Base-by-base conservation (phyloP, 2,329 filamentous ascomycete species). In the Sclerotinia glacialis region DNA sequence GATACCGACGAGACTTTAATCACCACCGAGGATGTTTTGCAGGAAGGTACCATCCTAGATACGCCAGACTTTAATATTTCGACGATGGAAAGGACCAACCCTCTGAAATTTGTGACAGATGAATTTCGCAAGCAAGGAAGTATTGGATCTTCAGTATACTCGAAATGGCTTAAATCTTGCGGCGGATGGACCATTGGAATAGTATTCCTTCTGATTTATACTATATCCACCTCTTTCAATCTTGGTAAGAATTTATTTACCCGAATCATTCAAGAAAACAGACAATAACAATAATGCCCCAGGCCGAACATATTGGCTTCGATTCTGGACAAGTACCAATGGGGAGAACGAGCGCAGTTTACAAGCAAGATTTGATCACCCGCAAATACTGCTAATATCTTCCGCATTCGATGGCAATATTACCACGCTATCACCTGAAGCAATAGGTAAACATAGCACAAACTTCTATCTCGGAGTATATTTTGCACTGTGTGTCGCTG, bases 281-380 rank as follows among this genome's bases (percentile, higher is more conserved):
- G 9, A 44, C 3, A 58, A 28, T 63, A 44, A 66, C 12, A 28
- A 18, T 12, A 11, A 62, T 23, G 14, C 1, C 31, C 49, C 9
- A 66, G 64, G 64, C 14, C 64, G 64, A 44, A 63, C 64, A 18
- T 66, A 66, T 12, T 66, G 64, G 64, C 58, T 66, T 37, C 56
- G 64, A 42, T 50, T 66, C 26, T 66, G 64, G 64, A 66, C 64
- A 12, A 50, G 59, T 55, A 44, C 34, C 21, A 31, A 53, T 34
- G 59, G 47, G 1, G 42, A 63, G 23, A 37, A 49, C 31, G 58
- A 60, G 31, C 44, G 44, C 8, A 49, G 26, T 37, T 26, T 60
- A 26, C 44, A 37, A 37, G n/a, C 58, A 60, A 49, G 40, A 42
- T 50, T 63, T 34, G 18, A 62, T 18, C 54, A 21, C 7, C 12